phyloP scores from a whole-genome alignment of 345 rosid species.

The Clausena lansium region DNA sequence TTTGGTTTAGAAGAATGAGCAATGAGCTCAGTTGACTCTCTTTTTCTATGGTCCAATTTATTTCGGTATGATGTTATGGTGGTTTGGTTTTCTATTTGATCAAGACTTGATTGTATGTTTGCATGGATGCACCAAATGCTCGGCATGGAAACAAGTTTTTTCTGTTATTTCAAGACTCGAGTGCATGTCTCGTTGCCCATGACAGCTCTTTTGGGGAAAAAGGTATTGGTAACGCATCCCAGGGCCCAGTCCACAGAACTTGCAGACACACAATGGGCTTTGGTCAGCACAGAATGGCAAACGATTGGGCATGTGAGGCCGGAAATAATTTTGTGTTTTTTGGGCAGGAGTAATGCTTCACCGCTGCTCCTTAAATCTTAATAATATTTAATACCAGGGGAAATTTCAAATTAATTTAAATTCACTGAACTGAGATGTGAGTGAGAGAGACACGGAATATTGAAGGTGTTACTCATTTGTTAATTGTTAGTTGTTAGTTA shows the following conservation, averaged over 20 bases:
- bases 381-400: neutral
- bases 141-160: neutral
- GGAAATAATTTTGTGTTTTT: too few species aligned
- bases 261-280: neutral
- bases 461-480: too few species aligned
- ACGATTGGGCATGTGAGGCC: neutral
- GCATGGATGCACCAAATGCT: neutral
- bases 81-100: neutral
- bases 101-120: neutral
- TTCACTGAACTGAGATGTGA: neutral
- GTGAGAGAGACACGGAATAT: too few species aligned
- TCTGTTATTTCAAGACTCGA: neutral
- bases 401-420: too few species aligned
- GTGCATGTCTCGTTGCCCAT: neutral
- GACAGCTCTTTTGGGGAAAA: too few species aligned
- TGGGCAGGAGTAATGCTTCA: too few species aligned
- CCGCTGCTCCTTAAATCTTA: neutral
- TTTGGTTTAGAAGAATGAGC: neutral
- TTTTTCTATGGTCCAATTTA: neutral
- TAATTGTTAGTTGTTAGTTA: too few species aligned
- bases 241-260: neutral
- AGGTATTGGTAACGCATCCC: neutral
- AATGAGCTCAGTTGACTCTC: neutral
- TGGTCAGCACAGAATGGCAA: neutral
- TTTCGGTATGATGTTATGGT: neutral